Conservation (phyloP, 768 basidiomycete genomes). For the Serendipita sp. region DNA sequence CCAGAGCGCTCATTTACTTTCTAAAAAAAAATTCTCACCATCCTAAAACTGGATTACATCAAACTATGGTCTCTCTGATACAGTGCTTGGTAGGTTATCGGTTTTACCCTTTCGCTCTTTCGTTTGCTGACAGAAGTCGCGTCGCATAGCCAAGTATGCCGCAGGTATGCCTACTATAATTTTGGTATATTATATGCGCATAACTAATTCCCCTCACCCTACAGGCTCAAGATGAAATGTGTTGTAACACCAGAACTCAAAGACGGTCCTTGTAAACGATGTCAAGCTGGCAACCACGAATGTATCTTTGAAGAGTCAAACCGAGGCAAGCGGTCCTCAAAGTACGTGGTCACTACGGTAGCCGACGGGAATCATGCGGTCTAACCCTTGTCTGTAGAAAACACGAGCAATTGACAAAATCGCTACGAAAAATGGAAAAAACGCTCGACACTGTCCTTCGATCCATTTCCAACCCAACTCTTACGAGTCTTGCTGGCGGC, state of each 20-base stretch:
- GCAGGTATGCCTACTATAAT: too few species aligned
- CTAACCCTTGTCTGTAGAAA: constrained; percentile 32
- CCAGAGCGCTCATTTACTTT: constrained; percentile 10
- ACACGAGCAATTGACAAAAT: constrained; percentile 65
- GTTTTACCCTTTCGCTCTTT: too few species aligned
- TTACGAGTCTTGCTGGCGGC: constrained; percentile 38
- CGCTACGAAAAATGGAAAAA: constrained; percentile 77
- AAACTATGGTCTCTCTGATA: too few species aligned
- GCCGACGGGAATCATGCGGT: constrained; percentile 18
- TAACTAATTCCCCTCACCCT: too few species aligned
- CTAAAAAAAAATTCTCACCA: constrained; percentile 50
- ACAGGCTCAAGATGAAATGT: constrained; percentile 81
- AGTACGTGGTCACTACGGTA: constrained; percentile 29
- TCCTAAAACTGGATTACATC: too few species aligned
- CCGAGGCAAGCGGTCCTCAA: constrained; percentile 75
- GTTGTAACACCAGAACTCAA: constrained; percentile 49
- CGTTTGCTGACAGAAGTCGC: too few species aligned
- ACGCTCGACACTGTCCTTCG: constrained; percentile 84
- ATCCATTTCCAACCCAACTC: constrained; percentile 68
- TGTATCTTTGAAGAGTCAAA: constrained; percentile 97
- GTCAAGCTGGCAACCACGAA: constrained; percentile 59
- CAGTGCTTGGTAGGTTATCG: too few species aligned
- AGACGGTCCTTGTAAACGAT: constrained; percentile 81
- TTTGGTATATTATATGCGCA: too few species aligned
- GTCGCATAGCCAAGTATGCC: too few species aligned